phyloP scores from a whole-genome alignment of 2,329 filamentous ascomycete species.

The Bipolaris cookei region DNA sequence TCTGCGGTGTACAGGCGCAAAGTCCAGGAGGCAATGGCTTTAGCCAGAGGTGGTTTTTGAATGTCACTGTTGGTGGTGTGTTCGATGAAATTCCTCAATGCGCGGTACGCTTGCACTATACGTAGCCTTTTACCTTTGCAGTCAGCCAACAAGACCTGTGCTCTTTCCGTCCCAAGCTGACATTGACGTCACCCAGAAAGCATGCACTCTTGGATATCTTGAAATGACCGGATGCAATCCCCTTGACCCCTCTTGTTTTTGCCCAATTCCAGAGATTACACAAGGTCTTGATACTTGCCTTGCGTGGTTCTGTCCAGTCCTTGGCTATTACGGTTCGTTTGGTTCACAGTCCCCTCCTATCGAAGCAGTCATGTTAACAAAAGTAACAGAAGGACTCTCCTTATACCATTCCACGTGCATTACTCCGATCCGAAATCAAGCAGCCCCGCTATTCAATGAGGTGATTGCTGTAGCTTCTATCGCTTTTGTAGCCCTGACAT shows the following conservation, averaged over 20 bases:
- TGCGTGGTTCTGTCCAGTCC: background rate
- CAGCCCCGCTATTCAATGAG: background rate
- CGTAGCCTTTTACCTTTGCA: background rate
- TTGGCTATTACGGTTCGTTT: constrained; percentile 1
- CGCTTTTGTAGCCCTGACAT: background rate
- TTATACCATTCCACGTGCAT: background rate
- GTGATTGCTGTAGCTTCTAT: background rate
- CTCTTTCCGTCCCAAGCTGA: background rate
- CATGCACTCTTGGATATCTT: background rate
- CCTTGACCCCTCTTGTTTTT: background rate
- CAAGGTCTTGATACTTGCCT: background rate
- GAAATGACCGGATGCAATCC: background rate
- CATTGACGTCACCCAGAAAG: background rate
- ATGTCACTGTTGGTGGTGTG: background rate
- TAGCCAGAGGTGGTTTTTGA: background rate
- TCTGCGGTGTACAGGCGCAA: background rate
- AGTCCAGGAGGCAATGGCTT: background rate
- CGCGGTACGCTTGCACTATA: background rate
- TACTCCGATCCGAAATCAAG: background rate
- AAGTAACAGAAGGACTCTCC: background rate
- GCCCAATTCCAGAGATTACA: background rate
- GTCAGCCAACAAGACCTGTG: background rate
- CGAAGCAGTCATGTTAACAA: background rate
- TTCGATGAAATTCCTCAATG: background rate
- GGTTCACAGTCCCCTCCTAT: background rate